A percentile compares a stretch with the other conserved stretches of the same genome.
Conservation (phyloP, 2,329 filamentous ascomycete genomes). For the Claviceps cyperi region DNA sequence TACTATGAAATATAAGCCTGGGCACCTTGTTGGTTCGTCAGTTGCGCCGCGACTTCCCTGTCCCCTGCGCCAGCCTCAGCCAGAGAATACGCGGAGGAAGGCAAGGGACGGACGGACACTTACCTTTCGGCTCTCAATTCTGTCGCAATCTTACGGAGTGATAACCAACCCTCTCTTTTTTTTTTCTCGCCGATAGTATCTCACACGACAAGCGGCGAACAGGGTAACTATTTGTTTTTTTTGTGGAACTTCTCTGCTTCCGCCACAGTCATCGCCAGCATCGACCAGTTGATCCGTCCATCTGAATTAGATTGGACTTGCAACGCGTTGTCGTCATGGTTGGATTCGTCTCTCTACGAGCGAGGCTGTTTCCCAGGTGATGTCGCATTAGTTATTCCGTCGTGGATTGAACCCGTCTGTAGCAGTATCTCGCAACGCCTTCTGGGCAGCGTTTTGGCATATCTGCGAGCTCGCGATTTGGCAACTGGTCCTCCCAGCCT, state of each 20-base stretch:
- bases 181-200: not conserved
- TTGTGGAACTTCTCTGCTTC: not conserved
- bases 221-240: not conserved
- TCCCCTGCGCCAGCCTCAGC: not conserved
- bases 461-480: not conserved
- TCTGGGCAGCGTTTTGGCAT: too few species aligned
- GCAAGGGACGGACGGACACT: not conserved
- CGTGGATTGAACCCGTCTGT: not conserved
- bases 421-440: too few species aligned
- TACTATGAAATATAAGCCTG: too few species aligned
- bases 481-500: not conserved
- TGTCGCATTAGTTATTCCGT: constrained; percentile 1
- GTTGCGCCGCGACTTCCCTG: too few species aligned
- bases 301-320: not conserved
- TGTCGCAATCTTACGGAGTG: not conserved
- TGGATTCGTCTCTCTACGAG: not conserved
- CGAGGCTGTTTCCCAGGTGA: constrained; percentile 4
- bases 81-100: not conserved
- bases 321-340: not conserved
- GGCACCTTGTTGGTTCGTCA: too few species aligned
- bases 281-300: not conserved
- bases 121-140: not conserved
- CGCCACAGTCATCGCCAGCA: too few species aligned
- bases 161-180: not conserved
- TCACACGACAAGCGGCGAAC: not conserved